A percentile compares a stretch with the other conserved stretches of the same genome.
Evolutionary conservation across 495 filamentous ascomycete species (phyloP).

Genomic region (Penicillium roqueforti): DNA sequence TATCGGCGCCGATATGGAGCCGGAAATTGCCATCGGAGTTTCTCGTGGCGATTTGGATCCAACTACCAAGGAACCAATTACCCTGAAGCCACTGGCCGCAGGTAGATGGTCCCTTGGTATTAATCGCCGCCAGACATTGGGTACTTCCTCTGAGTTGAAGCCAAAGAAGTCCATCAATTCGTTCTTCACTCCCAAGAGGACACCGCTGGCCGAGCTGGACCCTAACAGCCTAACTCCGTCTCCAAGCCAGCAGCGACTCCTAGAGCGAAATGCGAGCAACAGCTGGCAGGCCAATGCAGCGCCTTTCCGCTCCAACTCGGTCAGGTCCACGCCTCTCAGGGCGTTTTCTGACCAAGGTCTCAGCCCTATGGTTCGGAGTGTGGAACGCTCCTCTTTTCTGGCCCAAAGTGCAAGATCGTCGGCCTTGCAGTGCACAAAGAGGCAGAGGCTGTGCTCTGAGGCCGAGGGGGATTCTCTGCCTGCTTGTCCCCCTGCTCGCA

Average conservation of each 20-base stretch:
- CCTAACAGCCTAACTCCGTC: slow-evolving; percentile 76
- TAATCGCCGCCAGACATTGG: slow-evolving; percentile 39
- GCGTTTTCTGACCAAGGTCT: slow-evolving; percentile 34
- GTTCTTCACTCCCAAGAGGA: slow-evolving; percentile 73
- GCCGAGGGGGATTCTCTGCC: slow-evolving; percentile 40
- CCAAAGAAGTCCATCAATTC: slow-evolving; percentile 62
- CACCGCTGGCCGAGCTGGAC: slow-evolving; percentile 80
- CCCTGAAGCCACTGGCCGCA: slow-evolving; percentile 28
- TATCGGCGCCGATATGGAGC: slow-evolving; percentile 69
- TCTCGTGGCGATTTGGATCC: slow-evolving; percentile 85
- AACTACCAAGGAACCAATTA: slow-evolving; percentile 73
- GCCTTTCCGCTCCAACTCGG: slow-evolving; percentile 27
- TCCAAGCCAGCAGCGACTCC: slow-evolving; percentile 59
- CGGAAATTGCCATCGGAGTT: slow-evolving; percentile 66
- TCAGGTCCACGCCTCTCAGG: slow-evolving; percentile 37
- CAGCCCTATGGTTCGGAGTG: slow-evolving; percentile 38
- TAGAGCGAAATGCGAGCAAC: slow-evolving; percentile 49
- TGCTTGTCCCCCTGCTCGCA: slow-evolving; percentile 39
- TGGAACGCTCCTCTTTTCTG: slow-evolving; percentile 45
- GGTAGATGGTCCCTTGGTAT: slow-evolving; percentile 28
- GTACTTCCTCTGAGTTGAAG: slow-evolving; percentile 55
- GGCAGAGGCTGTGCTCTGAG: slow-evolving; percentile 58
- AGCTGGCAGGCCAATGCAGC: slow-evolving; percentile 52
- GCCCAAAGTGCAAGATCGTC: slow-evolving; percentile 40
- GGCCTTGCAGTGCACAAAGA: slow-evolving; percentile 52